A percentile compares a stretch with the other conserved stretches of the same genome.
Evolutionary conservation across 129 eudicot genomes (phyloP).

Genomic region (Cynara cardunculus): DNA sequence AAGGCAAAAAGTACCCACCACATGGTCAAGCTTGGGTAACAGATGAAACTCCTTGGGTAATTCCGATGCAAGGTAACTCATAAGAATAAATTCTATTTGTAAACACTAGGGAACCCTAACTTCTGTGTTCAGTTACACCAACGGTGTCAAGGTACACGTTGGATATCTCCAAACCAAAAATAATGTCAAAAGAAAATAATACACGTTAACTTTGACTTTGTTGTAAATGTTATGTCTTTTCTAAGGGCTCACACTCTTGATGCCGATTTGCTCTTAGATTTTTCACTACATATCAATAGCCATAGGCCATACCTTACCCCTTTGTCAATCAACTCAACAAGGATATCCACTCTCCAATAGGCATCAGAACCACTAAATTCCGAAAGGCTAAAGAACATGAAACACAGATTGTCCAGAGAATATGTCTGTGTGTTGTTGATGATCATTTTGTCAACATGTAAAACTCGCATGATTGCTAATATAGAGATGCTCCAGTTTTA

Average conservation of each 20-base stretch:
- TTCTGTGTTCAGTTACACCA: not conserved
- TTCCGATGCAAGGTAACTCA: not conserved
- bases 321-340: not conserved
- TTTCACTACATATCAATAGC: not conserved
- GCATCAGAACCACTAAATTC: not conserved
- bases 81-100: not conserved
- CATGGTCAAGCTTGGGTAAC: not conserved
- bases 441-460: not conserved
- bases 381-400: not conserved
- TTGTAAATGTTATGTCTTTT: not conserved
- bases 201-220: not conserved
- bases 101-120: not conserved
- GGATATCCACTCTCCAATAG: not conserved
- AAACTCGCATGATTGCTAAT: not conserved
- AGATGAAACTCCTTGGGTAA: not conserved
- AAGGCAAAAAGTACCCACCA: not conserved
- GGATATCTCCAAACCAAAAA: not conserved
- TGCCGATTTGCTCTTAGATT: not conserved
- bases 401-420: not conserved
- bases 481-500: not conserved
- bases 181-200: not conserved
- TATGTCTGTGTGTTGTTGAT: not conserved
- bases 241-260: not conserved
- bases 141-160: not conserved
- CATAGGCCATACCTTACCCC: not conserved